These are phyloP conservation scores for Suillus weaverae DNA, from an alignment of 768 basidiomycete species.

Conservation along the genomic window DNA sequence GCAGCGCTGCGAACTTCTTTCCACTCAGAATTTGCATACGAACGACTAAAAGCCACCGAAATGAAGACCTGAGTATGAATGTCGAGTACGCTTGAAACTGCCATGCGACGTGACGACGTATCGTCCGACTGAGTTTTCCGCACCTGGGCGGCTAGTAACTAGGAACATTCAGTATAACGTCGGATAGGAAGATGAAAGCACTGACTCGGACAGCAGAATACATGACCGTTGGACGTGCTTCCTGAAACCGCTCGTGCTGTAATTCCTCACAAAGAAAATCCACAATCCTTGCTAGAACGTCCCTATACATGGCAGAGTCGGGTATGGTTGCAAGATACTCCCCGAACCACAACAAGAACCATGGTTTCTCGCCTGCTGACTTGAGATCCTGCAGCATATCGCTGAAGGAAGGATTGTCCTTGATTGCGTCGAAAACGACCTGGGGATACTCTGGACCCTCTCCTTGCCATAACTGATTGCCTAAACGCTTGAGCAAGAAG, in stretches of 20 bases:
- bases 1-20: conserved; percentile 38
- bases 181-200: conserved; percentile 12
- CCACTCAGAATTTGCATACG: conserved; percentile 44
- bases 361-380: conserved; percentile 37
- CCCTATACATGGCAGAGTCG: conserved; percentile 49
- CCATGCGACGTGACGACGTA: conserved; percentile 25
- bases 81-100: conserved; percentile 42
- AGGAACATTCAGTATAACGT: conserved; percentile 11
- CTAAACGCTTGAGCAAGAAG: conserved; percentile 58
- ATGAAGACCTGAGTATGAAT: conserved; percentile 52
- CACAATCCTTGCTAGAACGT: conserved; percentile 69
- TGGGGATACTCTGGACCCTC: conserved; percentile 74
- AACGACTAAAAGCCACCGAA: conserved; percentile 44
- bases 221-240: conserved; percentile 60
- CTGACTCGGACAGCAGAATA: conserved; percentile 63
- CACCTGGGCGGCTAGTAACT: conserved; percentile 37
- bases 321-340: conserved; percentile 61
- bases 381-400: conserved; percentile 41
- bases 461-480: conserved; percentile 62
- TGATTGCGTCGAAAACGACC: conserved; percentile 79
- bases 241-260: conserved; percentile 72
- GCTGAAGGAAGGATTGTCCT: conserved; percentile 66
- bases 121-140: conserved; percentile 34
- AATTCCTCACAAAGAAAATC: conserved; percentile 79
- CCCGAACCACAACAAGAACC: conserved; percentile 64